Evolutionary conservation across 441 rosid genomes (phyloP), one percentile per base, ranked within the genome.

Genomic region (Euphorbia schlechtendalii): DNA sequence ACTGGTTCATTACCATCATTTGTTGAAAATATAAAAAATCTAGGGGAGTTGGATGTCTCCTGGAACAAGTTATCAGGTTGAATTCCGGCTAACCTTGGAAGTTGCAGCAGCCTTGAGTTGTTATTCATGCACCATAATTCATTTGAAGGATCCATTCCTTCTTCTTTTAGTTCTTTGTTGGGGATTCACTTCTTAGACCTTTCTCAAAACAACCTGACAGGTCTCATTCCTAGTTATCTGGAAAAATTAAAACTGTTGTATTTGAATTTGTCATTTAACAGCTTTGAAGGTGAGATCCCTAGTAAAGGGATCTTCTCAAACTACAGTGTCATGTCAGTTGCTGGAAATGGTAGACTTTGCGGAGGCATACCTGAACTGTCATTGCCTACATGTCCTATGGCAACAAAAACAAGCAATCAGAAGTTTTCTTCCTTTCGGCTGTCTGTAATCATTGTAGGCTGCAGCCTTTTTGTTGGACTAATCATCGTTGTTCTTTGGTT

Each of bases 1-100:
- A 22, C 58, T 6, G 34, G 34, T 25, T 27, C 58, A 12, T 54
- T 54, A 27, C 34, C 58, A 10, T 54, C n/a, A 54, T 5, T 14
- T 12, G 5, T 24, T 12, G 57, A 30, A 8, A 54, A 22, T 10
- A 6, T 54, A 13, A 18, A 54, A 24, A 13, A 15, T 25, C 13
- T 54, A 24, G 57, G 57, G 57, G 57, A 54, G 2, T 54, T 54
- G 1, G 57, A 54, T 54, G 57, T 54, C 30, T 54, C 57, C 15
- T 54, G 57, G 57, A 54, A 54, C 57, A 54, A 8, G 30, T 6
- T 56, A 20, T 56, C 40, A 0, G 40, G 60, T 3, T 5, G 30
- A 30, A 56, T 56, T 56, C 41, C 57, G 2, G 13, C 30, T 22
- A 22, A 5, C 57, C 2, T 54, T 21, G 57, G 57, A 54, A 25